phyloP scores from a whole-genome alignment of 148 eudicot species.

The Rhododendron henanense region DNA sequence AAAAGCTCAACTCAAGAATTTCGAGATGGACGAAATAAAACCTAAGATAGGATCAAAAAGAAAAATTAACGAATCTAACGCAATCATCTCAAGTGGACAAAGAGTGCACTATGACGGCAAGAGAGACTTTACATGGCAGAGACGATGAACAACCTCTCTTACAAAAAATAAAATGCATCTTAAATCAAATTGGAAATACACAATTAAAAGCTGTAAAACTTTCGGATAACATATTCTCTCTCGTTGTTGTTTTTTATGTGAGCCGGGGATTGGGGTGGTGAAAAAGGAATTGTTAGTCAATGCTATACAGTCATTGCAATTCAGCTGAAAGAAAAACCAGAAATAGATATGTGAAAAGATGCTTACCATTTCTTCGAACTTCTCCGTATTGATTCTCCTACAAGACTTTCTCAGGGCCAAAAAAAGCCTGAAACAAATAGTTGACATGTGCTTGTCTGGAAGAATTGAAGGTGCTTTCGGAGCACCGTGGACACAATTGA shows the following conservation, averaged over 20 bases:
- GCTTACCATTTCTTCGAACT: slow-evolving; percentile 2
- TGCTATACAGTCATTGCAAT: background rate
- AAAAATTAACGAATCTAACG: background rate
- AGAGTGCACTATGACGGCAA: background rate
- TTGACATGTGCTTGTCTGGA: background rate
- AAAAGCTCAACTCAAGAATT: background rate
- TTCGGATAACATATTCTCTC: background rate
- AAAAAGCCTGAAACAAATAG: background rate
- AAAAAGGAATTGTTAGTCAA: background rate
- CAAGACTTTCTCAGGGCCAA: background rate
- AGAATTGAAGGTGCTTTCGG: background rate
- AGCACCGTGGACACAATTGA: background rate
- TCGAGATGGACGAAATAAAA: background rate
- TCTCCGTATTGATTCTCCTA: background rate
- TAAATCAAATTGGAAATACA: background rate
- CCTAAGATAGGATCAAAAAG: background rate
- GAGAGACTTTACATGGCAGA: background rate
- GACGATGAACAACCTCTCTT: background rate
- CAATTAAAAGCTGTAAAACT: background rate
- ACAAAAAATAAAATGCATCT: background rate
- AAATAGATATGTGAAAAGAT: background rate
- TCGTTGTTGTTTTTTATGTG: too few relatives aligned
- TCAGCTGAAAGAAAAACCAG: background rate
- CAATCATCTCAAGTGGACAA: background rate
- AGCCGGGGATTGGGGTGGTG: background rate